Evolutionary conservation across 2,329 filamentous ascomycete genomes (phyloP), one percentile per base, ranked within the genome.

Genomic region (Escovopsis sp.): DNA sequence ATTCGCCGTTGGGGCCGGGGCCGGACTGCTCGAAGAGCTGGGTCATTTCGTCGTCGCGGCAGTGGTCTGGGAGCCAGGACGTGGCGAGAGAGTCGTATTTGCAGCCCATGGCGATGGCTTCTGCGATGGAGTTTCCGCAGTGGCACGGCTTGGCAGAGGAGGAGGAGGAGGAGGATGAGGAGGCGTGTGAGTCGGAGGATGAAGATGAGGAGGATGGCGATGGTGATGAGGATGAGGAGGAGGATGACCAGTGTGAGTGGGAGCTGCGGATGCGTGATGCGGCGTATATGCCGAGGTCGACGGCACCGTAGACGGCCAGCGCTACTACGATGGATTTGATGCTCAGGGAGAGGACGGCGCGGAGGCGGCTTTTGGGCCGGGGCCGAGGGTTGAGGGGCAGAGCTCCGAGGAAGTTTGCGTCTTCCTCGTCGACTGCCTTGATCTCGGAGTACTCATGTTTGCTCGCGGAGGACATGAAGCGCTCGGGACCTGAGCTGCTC

Each of bases 21-120:
- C 54, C 53, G 3, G 49, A 33, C 0, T 26, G 35, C 2, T 57
- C 48, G 34, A 57, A 60, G 35, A 55, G 47, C 2, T 43, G 43
- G 1, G 50, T 53, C 4, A 58, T 45, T 19, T 53, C 50, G 9
- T 51, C 43, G 37, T 57, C 53, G 11, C 45, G 48, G 35, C 56
- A 60, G 17, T 52, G 41, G 0, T 41, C 37, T 4, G 53, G 55
- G 2, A 60, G 45, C 55, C 55, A 60, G 9, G 54, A 46, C 4
- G 52, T 45, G 1, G 53, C 44, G 12, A 59, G 42, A 5, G 49
- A 43, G 37, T 58, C 57, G 42, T 52, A 60, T 18, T 44, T 43
- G 44, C 56, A 59, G 14, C 43, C 39, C 4, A 48, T 36, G 2
- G 44, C 7, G 4, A 39, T 26, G 0, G 56, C 55, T 39, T 58